Evolutionary conservation across 345 rosid genomes (phyloP), one percentile per base, ranked within the genome.

Genomic region (Aquilaria yunnanensis): DNA sequence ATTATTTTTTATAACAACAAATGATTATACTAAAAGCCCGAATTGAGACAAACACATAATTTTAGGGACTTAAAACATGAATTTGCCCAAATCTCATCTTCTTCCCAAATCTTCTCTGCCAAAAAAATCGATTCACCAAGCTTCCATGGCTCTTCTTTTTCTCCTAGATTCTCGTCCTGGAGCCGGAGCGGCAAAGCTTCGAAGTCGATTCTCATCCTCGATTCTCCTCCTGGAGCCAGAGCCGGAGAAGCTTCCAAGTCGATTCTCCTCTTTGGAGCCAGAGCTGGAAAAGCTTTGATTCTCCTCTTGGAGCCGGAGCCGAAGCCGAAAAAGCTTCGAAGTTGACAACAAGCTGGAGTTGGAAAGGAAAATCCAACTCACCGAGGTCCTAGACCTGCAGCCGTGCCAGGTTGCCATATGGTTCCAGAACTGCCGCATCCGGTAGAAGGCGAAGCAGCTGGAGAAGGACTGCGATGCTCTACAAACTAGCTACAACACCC

Each of bases 371-470:
- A 65, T 80, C 60, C 87, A 86, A 69, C 85, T 86, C 14, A 85
- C 92, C 7, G 78, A 71, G 43, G 87, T 83, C 47, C 78, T 86
- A 2, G 83, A 87, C 8, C 67, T 86, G 78, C 85, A 80, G 78
- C 92, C 89, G 12, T 78, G 87, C 37, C 92, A 86, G 62, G 82
- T 83, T 5, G 89, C 85, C 1, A 81, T 86, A 10, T 86, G 92
- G 92, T 83, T 86, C 55, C 84, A 83, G 67, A 86, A 81, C 70
- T 80, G 89, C 32, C 76, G 89, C 12, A 89, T 89, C n/a, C 73
- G 81, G 12, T 83, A 67, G 81, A 81, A 75, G 74, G 73, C 81
- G 14, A 84, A 84, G 66, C 85, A 74, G 59, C 71, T 85, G 9
- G 90, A 86, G 68, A 81, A 72, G 71, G 92, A 83, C n/a, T 81